These are phyloP conservation scores for Tagetes erecta DNA, from an alignment of 129 eudicot genomes.

Conservation along the genomic window DNA sequence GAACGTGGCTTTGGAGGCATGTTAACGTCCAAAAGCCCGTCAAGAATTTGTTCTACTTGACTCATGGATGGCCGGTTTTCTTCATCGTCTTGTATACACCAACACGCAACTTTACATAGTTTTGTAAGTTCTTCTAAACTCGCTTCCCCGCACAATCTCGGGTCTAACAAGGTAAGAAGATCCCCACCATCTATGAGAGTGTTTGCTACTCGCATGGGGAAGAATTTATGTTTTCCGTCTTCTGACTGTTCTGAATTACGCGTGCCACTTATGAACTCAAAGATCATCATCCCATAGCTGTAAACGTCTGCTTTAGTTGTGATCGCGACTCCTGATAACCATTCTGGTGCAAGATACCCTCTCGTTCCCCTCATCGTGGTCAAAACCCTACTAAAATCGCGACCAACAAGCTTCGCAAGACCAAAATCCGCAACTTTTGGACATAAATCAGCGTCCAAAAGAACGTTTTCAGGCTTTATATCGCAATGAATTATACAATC, in stretches of 20 bases:
- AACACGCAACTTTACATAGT: slow-evolving; percentile 65
- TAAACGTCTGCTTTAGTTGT: slow-evolving; percentile 79
- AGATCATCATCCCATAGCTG: slow-evolving; percentile 74
- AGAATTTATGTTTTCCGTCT: slow-evolving; percentile 33
- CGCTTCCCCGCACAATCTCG: slow-evolving; percentile 42
- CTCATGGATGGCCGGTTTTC: slow-evolving; percentile 65
- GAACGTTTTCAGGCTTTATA: slow-evolving; percentile 78
- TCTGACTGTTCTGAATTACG: slow-evolving; percentile 42
- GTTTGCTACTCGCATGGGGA: slow-evolving; percentile 51
- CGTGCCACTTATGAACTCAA: slow-evolving; percentile 61
- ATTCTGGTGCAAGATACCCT: slow-evolving; percentile 84
- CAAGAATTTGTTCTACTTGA: slow-evolving; percentile 72
- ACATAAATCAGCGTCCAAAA: slow-evolving; percentile 49
- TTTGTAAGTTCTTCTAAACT: slow-evolving; percentile 51
- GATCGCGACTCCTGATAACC: slow-evolving; percentile 74
- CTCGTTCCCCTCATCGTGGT: slow-evolving; percentile 77
- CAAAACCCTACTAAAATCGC: slow-evolving; percentile 72
- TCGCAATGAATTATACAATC: slow-evolving; percentile 84
- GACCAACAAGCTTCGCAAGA: slow-evolving; percentile 72
- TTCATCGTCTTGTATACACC: slow-evolving; percentile 83
- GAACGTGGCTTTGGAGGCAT: slow-evolving; percentile 65
- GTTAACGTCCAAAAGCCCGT: slow-evolving; percentile 64
- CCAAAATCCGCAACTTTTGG: slow-evolving; percentile 81
- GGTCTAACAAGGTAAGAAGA: slow-evolving; percentile 53
- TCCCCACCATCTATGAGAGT: slow-evolving; percentile 49